A percentile compares a stretch with the other conserved stretches of the same genome.
Conservation (phyloP, 495 filamentous ascomycete genomes). For the Bacidia rubella region DNA sequence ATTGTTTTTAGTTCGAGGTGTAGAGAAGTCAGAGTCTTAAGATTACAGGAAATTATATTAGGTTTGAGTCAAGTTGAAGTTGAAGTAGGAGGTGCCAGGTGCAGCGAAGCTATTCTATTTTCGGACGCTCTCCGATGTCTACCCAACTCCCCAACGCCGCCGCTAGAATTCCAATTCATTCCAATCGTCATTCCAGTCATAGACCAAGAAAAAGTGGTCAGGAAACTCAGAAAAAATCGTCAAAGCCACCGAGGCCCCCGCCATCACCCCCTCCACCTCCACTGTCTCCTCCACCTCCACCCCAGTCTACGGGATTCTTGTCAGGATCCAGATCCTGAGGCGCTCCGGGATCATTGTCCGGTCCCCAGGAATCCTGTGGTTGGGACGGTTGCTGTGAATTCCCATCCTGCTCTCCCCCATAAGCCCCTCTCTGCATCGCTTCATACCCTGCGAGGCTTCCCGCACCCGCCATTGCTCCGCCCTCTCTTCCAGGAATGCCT, state of each 20-base stretch:
- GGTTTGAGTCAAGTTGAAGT: too few species aligned
- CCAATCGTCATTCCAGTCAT: too few species aligned
- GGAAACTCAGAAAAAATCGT: too few species aligned
- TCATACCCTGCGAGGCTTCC: constrained; percentile 51
- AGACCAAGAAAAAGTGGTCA: too few species aligned
- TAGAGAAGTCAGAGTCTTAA: too few species aligned
- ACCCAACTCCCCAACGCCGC: too few species aligned
- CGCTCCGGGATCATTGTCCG: constrained; percentile 31
- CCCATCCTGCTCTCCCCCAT: constrained; percentile 18
- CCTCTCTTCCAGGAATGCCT: constrained; percentile 18
- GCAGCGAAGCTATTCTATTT: too few species aligned
- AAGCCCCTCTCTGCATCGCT: constrained; percentile 42
- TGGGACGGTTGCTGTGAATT: not conserved
- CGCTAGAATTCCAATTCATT: too few species aligned
- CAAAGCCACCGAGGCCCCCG: not conserved
- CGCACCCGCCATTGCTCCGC: constrained; percentile 32
- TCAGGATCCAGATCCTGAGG: constrained; percentile 10
- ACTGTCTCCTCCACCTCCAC: not conserved
- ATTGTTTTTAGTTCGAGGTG: too few species aligned
- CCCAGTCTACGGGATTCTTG: not conserved
- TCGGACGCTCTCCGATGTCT: too few species aligned
- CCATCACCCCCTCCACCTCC: constrained; percentile 2
- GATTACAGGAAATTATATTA: too few species aligned
- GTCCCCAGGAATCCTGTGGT: constrained; percentile 18
- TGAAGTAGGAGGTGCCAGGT: too few species aligned